Evolutionary conservation across 2,329 filamentous ascomycete genomes (phyloP).

Genomic region (Didymella segeticola): DNA sequence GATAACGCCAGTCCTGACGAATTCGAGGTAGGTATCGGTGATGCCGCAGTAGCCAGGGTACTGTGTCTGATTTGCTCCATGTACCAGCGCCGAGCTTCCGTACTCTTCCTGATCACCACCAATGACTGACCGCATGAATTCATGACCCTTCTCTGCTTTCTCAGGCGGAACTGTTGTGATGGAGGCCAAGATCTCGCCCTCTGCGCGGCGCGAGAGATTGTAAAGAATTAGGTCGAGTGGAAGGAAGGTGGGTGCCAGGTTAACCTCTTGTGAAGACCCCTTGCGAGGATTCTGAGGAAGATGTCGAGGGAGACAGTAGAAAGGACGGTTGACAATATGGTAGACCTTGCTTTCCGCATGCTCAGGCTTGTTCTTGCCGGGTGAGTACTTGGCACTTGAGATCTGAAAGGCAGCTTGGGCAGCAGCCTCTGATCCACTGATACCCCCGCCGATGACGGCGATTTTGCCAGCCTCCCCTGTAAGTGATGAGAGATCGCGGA

Average conservation of each 20-base stretch:
- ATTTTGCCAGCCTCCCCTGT: slow-evolving; percentile 61
- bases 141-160: slow-evolving; percentile 62
- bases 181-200: slow-evolving; percentile 63
- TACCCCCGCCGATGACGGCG: slow-evolving; percentile 78
- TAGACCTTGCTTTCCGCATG: slow-evolving; percentile 63
- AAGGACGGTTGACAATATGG: slow-evolving; percentile 72
- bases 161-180: slow-evolving; percentile 70
- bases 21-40: slow-evolving; percentile 75
- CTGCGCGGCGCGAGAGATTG: slow-evolving; percentile 69
- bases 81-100: slow-evolving; percentile 46
- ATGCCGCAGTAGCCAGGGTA: slow-evolving; percentile 72
- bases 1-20: slow-evolving; percentile 68
- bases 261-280: slow-evolving; percentile 36
- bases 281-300: slow-evolving; percentile 44
- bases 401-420: slow-evolving; percentile 74
- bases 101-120: slow-evolving; percentile 55
- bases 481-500: slow-evolving; percentile 32
- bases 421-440: slow-evolving; percentile 81
- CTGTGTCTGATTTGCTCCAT: slow-evolving; percentile 51
- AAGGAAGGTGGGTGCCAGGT: slow-evolving; percentile 65
- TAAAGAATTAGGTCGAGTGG: slow-evolving; percentile 77
- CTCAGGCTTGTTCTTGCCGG: slow-evolving; percentile 38
- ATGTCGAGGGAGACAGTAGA: slow-evolving; percentile 72
- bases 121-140: slow-evolving; percentile 52
- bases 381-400: slow-evolving; percentile 67